These are phyloP conservation scores for Mycena vulgaris DNA, from an alignment of 768 basidiomycete genomes.

Conservation along the genomic window DNA sequence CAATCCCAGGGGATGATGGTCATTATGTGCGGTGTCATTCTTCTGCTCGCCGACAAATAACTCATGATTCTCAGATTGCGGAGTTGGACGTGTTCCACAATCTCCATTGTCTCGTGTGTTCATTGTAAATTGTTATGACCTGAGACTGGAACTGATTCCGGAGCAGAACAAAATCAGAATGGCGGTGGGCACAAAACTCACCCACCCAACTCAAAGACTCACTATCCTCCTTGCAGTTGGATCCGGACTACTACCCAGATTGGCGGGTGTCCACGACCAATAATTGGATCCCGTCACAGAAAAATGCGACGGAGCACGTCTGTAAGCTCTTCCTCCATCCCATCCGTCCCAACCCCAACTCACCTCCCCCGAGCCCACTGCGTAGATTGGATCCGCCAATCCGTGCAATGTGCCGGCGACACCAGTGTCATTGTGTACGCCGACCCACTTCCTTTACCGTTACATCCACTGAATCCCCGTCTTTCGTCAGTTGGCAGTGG, in stretches of 20 bases:
- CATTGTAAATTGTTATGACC: no score
- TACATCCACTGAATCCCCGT: background rate
- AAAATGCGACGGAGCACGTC: slow-evolving; percentile 31
- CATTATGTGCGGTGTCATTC: slow-evolving; percentile 22
- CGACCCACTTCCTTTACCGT: background rate
- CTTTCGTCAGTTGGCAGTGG: background rate
- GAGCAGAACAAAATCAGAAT: slow-evolving; percentile 34
- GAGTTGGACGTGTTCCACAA: slow-evolving; percentile 35
- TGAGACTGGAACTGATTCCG: background rate
- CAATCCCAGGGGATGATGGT: slow-evolving; percentile 28
- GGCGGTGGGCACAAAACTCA: slow-evolving; percentile 6
- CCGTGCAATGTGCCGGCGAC: slow-evolving; percentile 32
- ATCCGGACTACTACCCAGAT: slow-evolving; percentile 16
- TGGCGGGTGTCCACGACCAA: slow-evolving; percentile 30
- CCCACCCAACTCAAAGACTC: background rate
- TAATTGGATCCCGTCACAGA: slow-evolving; percentile 25
- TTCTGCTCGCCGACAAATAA: background rate
- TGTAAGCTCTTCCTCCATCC: background rate
- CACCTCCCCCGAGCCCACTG: slow-evolving; percentile 7
- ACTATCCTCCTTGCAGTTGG: slow-evolving; percentile 13
- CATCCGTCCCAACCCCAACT: background rate
- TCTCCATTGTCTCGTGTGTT: slow-evolving; percentile 28
- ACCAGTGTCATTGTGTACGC: slow-evolving; percentile 31
- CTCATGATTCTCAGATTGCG: slow-evolving; percentile 21
- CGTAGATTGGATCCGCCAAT: slow-evolving; percentile 25